phyloP scores from a whole-genome alignment of 2,329 filamentous ascomycete species.

The Fusarium tanahbumbuense region DNA sequence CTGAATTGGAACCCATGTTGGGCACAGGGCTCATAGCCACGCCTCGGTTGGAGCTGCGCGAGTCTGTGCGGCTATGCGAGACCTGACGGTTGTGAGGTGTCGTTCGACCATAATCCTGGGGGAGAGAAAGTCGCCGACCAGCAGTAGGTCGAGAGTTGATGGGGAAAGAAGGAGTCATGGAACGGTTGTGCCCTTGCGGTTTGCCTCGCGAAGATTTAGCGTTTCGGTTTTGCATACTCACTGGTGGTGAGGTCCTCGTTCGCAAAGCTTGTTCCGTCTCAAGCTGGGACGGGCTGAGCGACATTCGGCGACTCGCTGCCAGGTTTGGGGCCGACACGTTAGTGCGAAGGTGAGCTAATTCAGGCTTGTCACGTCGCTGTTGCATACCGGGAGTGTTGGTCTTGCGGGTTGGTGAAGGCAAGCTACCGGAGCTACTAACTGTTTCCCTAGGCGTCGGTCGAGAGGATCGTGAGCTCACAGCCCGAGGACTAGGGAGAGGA shows the following conservation, averaged over 20 bases:
- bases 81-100: slow-evolving; percentile 32
- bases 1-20: slow-evolving; percentile 19
- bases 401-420: slow-evolving; percentile 14
- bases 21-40: slow-evolving; percentile 11
- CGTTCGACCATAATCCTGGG: slow-evolving; percentile 35
- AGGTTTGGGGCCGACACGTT: slow-evolving; percentile 46
- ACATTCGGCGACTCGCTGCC: slow-evolving; percentile 28
- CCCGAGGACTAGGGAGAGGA: background rate
- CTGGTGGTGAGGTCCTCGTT: slow-evolving; percentile 54
- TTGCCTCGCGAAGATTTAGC: slow-evolving; percentile 41
- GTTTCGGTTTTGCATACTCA: slow-evolving; percentile 58
- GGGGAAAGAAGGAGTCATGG: slow-evolving; percentile 32
- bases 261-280: slow-evolving; percentile 42
- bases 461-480: slow-evolving; percentile 1
- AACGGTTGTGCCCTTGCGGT: slow-evolving; percentile 19
- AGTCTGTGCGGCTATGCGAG: slow-evolving; percentile 22
- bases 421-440: slow-evolving; percentile 9
- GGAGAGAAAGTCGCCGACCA: slow-evolving; percentile 33
- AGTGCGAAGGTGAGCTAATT: slow-evolving; percentile 32
- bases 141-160: slow-evolving; percentile 10
- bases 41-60: slow-evolving; percentile 24
- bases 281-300: slow-evolving; percentile 14
- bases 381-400: background rate
- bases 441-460: slow-evolving; percentile 9
- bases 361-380: slow-evolving; percentile 25